Evolutionary conservation across 495 filamentous ascomycete genomes (phyloP).

Genomic region (Penicillium odoratum): DNA sequence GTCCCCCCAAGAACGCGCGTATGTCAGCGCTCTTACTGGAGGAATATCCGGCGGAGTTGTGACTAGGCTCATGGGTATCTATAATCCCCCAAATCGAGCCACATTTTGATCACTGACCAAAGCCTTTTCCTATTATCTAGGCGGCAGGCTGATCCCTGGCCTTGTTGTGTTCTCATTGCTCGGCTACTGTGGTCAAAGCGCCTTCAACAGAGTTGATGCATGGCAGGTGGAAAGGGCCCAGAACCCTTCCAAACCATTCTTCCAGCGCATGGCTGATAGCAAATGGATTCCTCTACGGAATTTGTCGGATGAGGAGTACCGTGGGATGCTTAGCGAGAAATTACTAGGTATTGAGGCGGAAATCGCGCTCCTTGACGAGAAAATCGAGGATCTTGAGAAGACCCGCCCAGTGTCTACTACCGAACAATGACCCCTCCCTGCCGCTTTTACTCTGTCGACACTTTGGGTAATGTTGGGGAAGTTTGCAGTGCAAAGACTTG

Average conservation of each 20-base stretch:
- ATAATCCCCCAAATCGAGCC: not conserved
- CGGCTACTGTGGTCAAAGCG: slow-evolving; percentile 59
- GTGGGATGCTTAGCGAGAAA: slow-evolving; percentile 71
- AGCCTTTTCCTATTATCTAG: slow-evolving; percentile 17
- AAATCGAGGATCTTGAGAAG: slow-evolving; percentile 58
- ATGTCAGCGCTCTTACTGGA: slow-evolving; percentile 67
- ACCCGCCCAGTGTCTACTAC: slow-evolving; percentile 18
- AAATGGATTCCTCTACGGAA: slow-evolving; percentile 81
- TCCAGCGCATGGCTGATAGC: slow-evolving; percentile 56
- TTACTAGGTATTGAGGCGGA: slow-evolving; percentile 78
- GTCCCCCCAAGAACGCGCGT: slow-evolving; percentile 53
- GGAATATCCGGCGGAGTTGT: slow-evolving; percentile 63
- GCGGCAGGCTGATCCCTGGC: slow-evolving; percentile 57
- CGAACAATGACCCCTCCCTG: slow-evolving; percentile 8
- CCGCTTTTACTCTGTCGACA: slow-evolving; percentile 14
- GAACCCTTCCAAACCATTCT: slow-evolving; percentile 39
- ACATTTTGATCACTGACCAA: slow-evolving; percentile 9
- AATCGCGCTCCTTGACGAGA: slow-evolving; percentile 83
- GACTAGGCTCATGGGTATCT: slow-evolving; percentile 62
- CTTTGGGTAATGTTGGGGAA: slow-evolving; percentile 12
- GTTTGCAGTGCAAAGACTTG: slow-evolving; percentile 24
- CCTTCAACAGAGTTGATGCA: slow-evolving; percentile 56
- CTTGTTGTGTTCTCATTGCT: slow-evolving; percentile 62
- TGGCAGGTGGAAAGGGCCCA: slow-evolving; percentile 43
- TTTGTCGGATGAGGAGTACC: slow-evolving; percentile 79